Evolutionary conservation across 73 alveolate genomes (phyloP).

Genomic region (Tetrahymena elliotti): DNA sequence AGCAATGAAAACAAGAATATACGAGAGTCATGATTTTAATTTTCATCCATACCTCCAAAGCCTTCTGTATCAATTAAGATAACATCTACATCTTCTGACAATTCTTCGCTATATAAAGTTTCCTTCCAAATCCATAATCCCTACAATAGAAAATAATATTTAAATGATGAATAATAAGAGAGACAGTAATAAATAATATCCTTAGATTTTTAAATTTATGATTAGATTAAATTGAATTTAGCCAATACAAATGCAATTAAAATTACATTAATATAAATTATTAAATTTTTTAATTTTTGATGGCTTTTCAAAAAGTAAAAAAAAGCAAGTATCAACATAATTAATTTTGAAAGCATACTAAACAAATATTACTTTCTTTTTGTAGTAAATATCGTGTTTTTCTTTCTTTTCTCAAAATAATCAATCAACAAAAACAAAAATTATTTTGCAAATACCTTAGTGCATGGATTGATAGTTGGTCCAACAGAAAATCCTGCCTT

Average conservation of each 20-base stretch:
- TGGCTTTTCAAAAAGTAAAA: neutral
- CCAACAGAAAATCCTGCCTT: slow-evolving; percentile 47
- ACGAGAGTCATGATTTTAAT: slow-evolving; percentile 90
- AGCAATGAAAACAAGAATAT: slow-evolving; percentile 81
- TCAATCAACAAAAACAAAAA: neutral
- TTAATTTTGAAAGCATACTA: neutral
- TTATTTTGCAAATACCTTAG: neutral
- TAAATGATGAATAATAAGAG: neutral
- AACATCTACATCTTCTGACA: slow-evolving; percentile 62
- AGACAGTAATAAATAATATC: neutral
- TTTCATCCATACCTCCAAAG: slow-evolving; percentile 92
- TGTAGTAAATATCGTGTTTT: neutral
- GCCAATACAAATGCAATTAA: neutral
- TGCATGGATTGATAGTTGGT: slow-evolving; percentile 53
- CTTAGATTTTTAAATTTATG: neutral
- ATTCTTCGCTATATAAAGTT: slow-evolving; percentile 57
- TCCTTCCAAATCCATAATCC: slow-evolving; percentile 45
- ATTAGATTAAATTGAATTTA: neutral
- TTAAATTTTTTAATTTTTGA: neutral
- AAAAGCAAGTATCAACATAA: neutral
- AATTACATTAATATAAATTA: neutral
- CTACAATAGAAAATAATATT: neutral
- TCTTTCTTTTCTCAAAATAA: neutral
- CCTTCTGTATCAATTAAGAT: slow-evolving; percentile 87
- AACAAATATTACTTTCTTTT: neutral